phyloP scores from a whole-genome alignment of 2,329 filamentous ascomycete species.

The Rhynchosporium secalis region DNA sequence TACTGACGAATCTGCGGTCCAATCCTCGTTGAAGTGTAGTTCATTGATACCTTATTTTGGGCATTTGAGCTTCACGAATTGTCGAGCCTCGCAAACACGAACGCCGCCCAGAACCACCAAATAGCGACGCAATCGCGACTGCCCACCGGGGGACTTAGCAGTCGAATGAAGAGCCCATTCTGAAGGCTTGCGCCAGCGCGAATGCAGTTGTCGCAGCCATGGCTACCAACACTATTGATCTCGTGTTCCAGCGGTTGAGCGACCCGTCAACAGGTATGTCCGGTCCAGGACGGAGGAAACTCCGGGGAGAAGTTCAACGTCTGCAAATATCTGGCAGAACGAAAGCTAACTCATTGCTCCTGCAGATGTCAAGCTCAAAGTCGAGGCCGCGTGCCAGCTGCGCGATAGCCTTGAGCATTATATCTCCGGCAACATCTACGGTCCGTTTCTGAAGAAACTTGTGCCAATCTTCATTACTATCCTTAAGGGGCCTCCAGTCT shows the following conservation, averaged over 20 bases:
- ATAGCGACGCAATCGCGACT: background rate
- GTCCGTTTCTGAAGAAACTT: constrained; percentile 79
- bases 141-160: background rate
- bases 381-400: constrained; percentile 79
- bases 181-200: constrained; percentile 37
- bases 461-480: constrained; percentile 89
- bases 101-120: background rate
- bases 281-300: constrained; percentile 6
- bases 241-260: constrained; percentile 58
- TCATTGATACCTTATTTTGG: no score
- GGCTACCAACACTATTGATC: constrained; percentile 59
- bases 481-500: constrained; percentile 81
- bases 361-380: constrained; percentile 77
- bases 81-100: background rate
- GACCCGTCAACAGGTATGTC: constrained; percentile 42
- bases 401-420: constrained; percentile 92
- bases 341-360: constrained; percentile 22
- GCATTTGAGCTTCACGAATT: no score
- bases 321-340: background rate
- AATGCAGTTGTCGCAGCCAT: constrained; percentile 52
- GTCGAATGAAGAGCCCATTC: constrained; percentile 33
- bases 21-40: no score
- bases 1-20: no score
- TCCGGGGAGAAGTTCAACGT: background rate
- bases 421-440: constrained; percentile 74